Base-by-base conservation (phyloP, 768 basidiomycete genomes). In the Candolleomyces aberdarensis region DNA sequence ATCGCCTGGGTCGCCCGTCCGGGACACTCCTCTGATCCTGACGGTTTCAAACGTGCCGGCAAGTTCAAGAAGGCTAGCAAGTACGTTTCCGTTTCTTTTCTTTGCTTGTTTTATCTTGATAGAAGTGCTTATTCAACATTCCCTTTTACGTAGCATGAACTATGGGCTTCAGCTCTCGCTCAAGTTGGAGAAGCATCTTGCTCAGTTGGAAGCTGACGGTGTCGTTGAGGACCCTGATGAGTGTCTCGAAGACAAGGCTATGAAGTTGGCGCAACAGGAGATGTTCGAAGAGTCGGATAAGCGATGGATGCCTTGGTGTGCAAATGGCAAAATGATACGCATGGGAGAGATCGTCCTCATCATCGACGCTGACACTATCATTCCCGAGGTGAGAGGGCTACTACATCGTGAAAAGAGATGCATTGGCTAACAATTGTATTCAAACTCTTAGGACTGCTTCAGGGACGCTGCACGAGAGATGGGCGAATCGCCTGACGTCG, bases 1-100 rank as follows among this genome's bases (percentile, higher is more conserved):
- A 89, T 92, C 66, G 81, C 80, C 11, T 94, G 87, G 83, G 85
- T 87, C 39, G 89, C 92, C 29, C 83, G 92, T n/a, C 92, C 92
- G 0, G 82, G 80, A 3, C 92, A 93, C 69, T 78, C 59, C 72
- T 81, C 77, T 70, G 84, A 71, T 69, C 88, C 86, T 20, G 93
- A 90, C 64, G 89, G 92, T 0, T 96, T 96, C 80, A 92, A 94
- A 78, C 91, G 94, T 71, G 91, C 92, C 6, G 92, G 92, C 9
- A 87, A 91, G 57, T 94, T 94, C 83, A 94, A 94, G 79, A 94
- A 94, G 73, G 91, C 90, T 57, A 77, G 75, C 63, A 83, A 83
- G 75, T 78, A 63, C 32, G 75, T 72, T 20, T 51, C 48, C 43
- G n/a, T 49, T 57, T 46, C 50, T 7, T 52, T 62, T 32, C 15